Conservation (phyloP, 345 rosid genomes). For the Clarkia xantiana region DNA sequence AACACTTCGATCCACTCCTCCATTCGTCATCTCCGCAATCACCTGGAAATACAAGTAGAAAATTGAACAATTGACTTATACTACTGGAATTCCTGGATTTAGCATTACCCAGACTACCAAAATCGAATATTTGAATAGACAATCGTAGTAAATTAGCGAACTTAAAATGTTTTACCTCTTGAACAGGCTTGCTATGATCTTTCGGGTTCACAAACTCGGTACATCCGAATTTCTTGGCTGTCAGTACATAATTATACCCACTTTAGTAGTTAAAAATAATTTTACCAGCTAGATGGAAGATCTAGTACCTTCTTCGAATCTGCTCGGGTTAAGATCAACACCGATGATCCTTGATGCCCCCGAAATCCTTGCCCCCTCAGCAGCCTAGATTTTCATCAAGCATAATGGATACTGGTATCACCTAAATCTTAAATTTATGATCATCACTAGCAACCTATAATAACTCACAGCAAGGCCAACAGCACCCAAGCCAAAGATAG, state of each 20-base stretch:
- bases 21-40: slow-evolving; percentile 61
- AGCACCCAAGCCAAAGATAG: slow-evolving; percentile 28
- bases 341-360: slow-evolving; percentile 30
- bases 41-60: slow-evolving; percentile 17
- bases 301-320: slow-evolving; percentile 18
- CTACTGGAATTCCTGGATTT: background rate
- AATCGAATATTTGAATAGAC: no score
- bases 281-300: background rate
- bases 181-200: slow-evolving; percentile 25
- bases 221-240: slow-evolving; percentile 35
- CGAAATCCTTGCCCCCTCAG: slow-evolving; percentile 25
- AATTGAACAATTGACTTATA: no score
- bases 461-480: slow-evolving; percentile 24
- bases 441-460: background rate
- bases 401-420: background rate
- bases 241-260: background rate
- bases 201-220: slow-evolving; percentile 34
- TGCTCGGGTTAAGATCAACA: slow-evolving; percentile 22
- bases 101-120: no score
- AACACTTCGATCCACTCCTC: slow-evolving; percentile 70
- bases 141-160: no score
- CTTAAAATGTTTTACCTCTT: slow-evolving; percentile 10
- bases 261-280: no score
- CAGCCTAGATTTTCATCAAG: slow-evolving; percentile 12
- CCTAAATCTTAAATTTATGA: no score